Evolutionary conservation across 305 asterid species (phyloP).

Genomic region (Solanum chacoense): DNA sequence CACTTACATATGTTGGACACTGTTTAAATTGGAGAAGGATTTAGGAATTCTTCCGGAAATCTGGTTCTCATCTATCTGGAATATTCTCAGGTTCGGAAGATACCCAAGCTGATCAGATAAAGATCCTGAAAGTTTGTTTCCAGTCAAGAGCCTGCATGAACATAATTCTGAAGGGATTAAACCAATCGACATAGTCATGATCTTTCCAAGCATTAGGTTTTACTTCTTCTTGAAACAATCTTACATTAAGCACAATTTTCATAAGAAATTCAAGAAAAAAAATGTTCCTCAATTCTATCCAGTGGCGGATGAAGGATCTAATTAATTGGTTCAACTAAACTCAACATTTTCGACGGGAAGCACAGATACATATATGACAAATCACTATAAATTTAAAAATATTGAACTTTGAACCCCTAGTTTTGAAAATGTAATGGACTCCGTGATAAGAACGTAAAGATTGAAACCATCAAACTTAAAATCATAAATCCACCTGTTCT

Average conservation of each 20-base stretch:
- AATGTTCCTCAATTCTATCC: neutral
- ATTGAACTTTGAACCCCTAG: neutral
- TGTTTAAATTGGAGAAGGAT: conserved; percentile 25
- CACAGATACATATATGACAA: neutral
- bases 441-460: neutral
- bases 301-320: neutral
- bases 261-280: neutral
- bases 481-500: neutral
- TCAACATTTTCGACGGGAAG: neutral
- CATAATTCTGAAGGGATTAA: neutral
- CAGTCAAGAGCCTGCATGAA: conserved; percentile 35
- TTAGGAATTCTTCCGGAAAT: conserved; percentile 33
- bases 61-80: conserved; percentile 38
- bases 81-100: conserved; percentile 22
- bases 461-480: neutral
- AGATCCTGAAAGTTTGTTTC: conserved; percentile 35
- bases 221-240: neutral
- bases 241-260: neutral
- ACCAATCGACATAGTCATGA: neutral
- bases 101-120: conserved; percentile 33
- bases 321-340: neutral
- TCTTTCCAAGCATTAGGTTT: neutral
- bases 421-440: neutral
- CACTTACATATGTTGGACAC: conserved; percentile 29
- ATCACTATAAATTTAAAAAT: neutral